Evolutionary conservation across 306 rosid species (phyloP), one percentile per base, ranked within the genome.

Genomic region (Vachellia collinsii): DNA sequence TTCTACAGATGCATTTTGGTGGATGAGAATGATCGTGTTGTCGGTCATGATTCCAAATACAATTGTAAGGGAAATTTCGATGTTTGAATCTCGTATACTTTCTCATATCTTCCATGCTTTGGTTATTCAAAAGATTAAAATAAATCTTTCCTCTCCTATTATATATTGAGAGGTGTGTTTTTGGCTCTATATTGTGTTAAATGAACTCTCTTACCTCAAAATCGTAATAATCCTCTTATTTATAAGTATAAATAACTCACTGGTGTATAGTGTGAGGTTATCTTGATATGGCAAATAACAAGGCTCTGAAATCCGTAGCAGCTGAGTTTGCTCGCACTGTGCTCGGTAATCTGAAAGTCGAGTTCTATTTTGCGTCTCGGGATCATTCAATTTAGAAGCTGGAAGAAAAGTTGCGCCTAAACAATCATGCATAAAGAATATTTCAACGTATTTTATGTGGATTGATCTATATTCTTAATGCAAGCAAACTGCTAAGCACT

Each of bases 31-130:
- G 99, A 96, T 75, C 78, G 39, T 5, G 97, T 92, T 17, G 89
- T 96, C 80, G 99, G 99, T 87, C 99, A 96, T 44, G 99, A 96
- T 38, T 88, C 92, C 80, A 96, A 96, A 84, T 96, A 96, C 77
- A 96, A 93, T 23, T 96, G 99, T 96, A 89, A 93, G 98, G 86
- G 59, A 5, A 42, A 23, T 56, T 39, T 74, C 73, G 20, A 7
- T 67, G 48, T 72, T 80, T 62, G 70, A 68, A 72, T 73, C 66
- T 68, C 5, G 1, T 37, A 41, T 72, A 62, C 42, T 36, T n/a
- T 66, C 80, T 56, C 36, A 76, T 63, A 16, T n/a, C 61, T 62
- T 69, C 53, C 63, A 62, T 44, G 8, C 74, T 23, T 3, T 61
- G 69, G n/a, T 71, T 64, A 39, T n/a, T 58, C 62, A 67, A 56